A percentile compares a stretch with the other conserved stretches of the same genome.
phyloP scores from a whole-genome alignment of 805 yeast genomes.

The Yarrowia bubula region DNA sequence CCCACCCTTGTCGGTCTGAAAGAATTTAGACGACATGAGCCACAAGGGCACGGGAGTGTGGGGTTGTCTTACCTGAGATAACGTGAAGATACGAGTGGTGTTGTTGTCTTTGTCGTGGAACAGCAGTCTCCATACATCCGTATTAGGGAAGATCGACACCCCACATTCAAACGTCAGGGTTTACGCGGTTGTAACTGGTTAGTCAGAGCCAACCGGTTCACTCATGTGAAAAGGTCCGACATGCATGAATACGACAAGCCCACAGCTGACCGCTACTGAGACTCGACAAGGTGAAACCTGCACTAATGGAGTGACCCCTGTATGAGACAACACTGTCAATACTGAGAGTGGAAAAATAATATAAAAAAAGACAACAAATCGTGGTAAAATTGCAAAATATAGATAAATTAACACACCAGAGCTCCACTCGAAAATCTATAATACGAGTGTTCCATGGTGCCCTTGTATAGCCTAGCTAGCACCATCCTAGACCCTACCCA shows the following conservation, averaged over 20 bases:
- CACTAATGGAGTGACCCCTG: not conserved
- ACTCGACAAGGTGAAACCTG: conserved; percentile 4
- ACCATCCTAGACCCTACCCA: not conserved
- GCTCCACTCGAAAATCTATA: too few species aligned
- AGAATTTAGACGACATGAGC: not conserved
- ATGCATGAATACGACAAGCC: not conserved
- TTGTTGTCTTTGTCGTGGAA: too few species aligned
- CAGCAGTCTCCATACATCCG: too few species aligned
- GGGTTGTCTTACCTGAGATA: conserved; percentile 2
- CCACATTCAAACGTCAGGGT: conserved; percentile 6
- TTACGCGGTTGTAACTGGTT: not conserved
- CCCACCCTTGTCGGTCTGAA: conserved; percentile 17
- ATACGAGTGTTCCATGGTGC: too few species aligned
- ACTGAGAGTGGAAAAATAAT: too few species aligned
- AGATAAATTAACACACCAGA: too few species aligned
- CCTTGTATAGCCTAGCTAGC: too few species aligned
- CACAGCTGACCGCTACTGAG: not conserved
- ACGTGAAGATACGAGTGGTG: too few species aligned
- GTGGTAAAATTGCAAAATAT: too few species aligned
- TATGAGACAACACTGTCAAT: too few species aligned
- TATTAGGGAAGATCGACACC: conserved; percentile 16
- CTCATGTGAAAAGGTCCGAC: not conserved
- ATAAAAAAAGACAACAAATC: too few species aligned
- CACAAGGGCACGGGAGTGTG: conserved; percentile 7
- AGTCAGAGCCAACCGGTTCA: not conserved